These are phyloP conservation scores for Fraxinus cuspidata DNA, from an alignment of 257 asterid species.

Conservation along the genomic window DNA sequence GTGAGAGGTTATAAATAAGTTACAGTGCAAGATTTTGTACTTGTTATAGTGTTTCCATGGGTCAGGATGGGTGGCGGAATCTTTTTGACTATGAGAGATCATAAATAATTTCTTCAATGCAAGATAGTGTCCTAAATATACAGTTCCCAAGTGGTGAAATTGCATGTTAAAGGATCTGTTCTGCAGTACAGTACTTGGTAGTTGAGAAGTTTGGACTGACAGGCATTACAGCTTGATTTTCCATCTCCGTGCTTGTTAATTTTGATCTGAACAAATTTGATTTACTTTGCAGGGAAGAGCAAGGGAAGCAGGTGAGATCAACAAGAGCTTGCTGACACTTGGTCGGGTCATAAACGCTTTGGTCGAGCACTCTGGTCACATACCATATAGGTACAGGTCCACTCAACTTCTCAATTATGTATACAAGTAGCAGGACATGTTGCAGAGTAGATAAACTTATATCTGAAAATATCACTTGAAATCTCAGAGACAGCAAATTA, in stretches of 20 bases:
- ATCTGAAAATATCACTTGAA: constrained; percentile 8
- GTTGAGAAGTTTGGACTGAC: neutral
- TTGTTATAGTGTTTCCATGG: neutral
- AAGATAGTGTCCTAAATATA: neutral
- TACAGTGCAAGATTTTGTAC: constrained; percentile 4
- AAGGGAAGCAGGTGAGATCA: constrained; percentile 99
- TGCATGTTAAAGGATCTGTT: neutral
- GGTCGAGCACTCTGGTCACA: constrained; percentile 97
- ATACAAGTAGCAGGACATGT: constrained; percentile 2
- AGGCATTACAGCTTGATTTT: constrained; percentile 5
- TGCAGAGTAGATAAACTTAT: constrained; percentile 10
- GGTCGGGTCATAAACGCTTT: constrained; percentile 95
- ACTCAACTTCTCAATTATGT: constrained; percentile 11
- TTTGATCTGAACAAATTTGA: constrained; percentile 3
- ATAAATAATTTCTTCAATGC: neutral
- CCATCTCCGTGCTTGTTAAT: neutral
- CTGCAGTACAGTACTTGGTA: constrained; percentile 10
- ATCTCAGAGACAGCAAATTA: constrained; percentile 91
- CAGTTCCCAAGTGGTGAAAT: neutral
- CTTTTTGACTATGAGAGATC: neutral
- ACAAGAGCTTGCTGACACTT: constrained; percentile 96
- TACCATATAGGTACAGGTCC: constrained; percentile 78
- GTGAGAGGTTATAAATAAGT: constrained; percentile 44
- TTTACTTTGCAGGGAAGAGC: constrained; percentile 82
- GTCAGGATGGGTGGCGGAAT: neutral